Conservation (phyloP, 768 basidiomycete species). For the Naganishia onofrii region DNA sequence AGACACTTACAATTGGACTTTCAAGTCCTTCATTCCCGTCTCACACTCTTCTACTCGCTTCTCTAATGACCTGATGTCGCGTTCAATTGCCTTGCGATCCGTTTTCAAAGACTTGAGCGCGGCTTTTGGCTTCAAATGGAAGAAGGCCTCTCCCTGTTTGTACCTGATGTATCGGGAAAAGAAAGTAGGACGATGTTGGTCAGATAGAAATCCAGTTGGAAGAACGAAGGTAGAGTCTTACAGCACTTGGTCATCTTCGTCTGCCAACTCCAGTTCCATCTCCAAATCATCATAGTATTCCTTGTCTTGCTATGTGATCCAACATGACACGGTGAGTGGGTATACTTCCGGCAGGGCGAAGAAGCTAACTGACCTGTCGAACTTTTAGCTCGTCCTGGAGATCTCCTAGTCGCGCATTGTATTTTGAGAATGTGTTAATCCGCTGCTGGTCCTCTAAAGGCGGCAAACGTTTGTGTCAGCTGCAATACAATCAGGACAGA, state of each 20-base stretch:
- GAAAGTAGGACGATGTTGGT: background rate
- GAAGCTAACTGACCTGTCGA: conserved; percentile 76
- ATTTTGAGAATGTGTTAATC: conserved; percentile 87
- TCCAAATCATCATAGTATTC: conserved; percentile 86
- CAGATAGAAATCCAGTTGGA: background rate
- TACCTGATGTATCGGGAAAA: conserved; percentile 60
- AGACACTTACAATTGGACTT: conserved; percentile 48
- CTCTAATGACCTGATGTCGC: conserved; percentile 41
- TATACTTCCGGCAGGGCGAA: too few relatives aligned
- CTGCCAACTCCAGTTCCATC: conserved; percentile 81
- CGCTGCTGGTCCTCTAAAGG: conserved; percentile 72
- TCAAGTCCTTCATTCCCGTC: conserved; percentile 51
- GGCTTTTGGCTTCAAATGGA: conserved; percentile 68
- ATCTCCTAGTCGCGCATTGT: conserved; percentile 72
- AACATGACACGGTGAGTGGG: background rate
- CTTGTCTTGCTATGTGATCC: conserved; percentile 72
- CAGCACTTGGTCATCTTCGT: conserved; percentile 78
- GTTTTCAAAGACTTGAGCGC: conserved; percentile 55
- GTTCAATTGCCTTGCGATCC: conserved; percentile 43
- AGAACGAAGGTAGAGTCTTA: conserved; percentile 52
- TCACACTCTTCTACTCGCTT: conserved; percentile 46
- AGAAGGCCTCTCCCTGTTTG: conserved; percentile 82
- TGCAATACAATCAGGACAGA: background rate
- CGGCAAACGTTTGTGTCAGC: conserved; percentile 38
- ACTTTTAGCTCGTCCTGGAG: conserved; percentile 69